Evolutionary conservation across 371 early-diverging fungal species (phyloP), one percentile per base, ranked within the genome.

Genomic region (Nematocida displodere): DNA sequence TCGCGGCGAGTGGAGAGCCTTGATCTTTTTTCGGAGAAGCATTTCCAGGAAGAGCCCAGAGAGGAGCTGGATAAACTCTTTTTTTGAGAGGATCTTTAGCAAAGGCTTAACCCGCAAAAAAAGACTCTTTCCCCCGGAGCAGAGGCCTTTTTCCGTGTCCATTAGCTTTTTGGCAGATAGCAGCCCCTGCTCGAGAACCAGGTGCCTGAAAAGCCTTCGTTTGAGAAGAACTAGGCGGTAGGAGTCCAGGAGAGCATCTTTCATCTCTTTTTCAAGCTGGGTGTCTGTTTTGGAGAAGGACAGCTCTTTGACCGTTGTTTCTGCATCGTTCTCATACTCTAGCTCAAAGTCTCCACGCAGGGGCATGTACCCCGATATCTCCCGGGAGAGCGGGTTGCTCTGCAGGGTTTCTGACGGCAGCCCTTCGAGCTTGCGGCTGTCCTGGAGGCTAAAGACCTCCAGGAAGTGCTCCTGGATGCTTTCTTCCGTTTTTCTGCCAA

Each of bases 311-410:
- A 98, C 89, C 31, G 84, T 79, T 31, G 87, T 86, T 85, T 98
- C 97, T 1, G 93, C 92, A 26, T 95, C 96, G 79, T 95, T 92
- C 49, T 92, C 92, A 78, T 88, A 87, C 82, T 98, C 99, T 3
- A 87, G 86, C 68, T 98, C 99, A 81, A 96, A 98, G 82, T 98
- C 99, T 42, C 87, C 82, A 48, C 99, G 90, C 26, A 90, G 89
- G 1, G 96, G 94, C 95, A 97, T 95, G 79, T 91, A 98, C 2
- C 95, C 95, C 40, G 80, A 77, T 49, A 54, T 76, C 78, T 96
- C 95, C 77, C 94, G 95, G 80, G 90, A 92, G 34, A 91, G 86
- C 1, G 96, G 96, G 59, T 61, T 36, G 86, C 88, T 84, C 89
- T 89, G 28, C 88, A 87, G 46, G 13, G 62, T 47, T 36, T 46